Percentiles rank a stretch among this genome's conserved stretches.
These are phyloP conservation scores for Pseudocercospora musae DNA, from an alignment of 2,329 filamentous ascomycete species.

Conservation along the genomic window DNA sequence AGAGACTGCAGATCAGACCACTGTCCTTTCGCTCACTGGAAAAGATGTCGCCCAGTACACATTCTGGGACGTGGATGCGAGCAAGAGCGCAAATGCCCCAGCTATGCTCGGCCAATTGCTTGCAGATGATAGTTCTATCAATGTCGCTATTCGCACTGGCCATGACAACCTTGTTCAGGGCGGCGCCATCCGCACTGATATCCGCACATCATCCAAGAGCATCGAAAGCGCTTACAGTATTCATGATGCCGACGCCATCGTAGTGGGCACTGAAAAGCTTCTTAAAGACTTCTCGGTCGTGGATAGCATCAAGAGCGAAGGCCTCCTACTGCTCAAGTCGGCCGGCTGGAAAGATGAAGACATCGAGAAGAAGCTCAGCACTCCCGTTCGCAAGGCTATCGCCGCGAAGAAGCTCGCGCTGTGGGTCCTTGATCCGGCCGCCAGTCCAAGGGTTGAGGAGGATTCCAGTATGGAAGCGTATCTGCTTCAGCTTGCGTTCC, in stretches of 20 bases:
- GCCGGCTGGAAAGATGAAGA: constrained; percentile 83
- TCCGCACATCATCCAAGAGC: constrained; percentile 76
- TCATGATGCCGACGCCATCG: constrained; percentile 71
- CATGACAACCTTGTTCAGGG: constrained; percentile 67
- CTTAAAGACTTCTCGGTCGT: constrained; percentile 71
- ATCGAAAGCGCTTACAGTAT: constrained; percentile 82
- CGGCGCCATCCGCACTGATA: constrained; percentile 77
- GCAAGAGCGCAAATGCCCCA: constrained; percentile 63
- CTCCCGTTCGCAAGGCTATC: constrained; percentile 66
- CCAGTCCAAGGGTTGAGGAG: constrained; percentile 65
- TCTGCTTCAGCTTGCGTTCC: constrained; percentile 76
- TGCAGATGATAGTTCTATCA: constrained; percentile 58
- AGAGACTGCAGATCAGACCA: constrained; percentile 35
- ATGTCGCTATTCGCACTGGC: constrained; percentile 57
- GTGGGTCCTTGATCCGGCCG: constrained; percentile 70
- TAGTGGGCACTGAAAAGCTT: constrained; percentile 75
- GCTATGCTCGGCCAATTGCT: constrained; percentile 58
- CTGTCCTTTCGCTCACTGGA: constrained; percentile 42
- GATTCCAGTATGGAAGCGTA: constrained; percentile 60
- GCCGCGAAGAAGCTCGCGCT: constrained; percentile 68
- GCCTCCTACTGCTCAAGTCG: constrained; percentile 56
- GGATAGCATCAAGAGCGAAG: constrained; percentile 42
- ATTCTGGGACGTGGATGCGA: constrained; percentile 89
- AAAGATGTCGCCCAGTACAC: constrained; percentile 72
- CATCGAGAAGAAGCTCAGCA: constrained; percentile 78